Evolutionary conservation across 768 basidiomycete genomes (phyloP).

Genomic region (Rhizopogon vulgaris): DNA sequence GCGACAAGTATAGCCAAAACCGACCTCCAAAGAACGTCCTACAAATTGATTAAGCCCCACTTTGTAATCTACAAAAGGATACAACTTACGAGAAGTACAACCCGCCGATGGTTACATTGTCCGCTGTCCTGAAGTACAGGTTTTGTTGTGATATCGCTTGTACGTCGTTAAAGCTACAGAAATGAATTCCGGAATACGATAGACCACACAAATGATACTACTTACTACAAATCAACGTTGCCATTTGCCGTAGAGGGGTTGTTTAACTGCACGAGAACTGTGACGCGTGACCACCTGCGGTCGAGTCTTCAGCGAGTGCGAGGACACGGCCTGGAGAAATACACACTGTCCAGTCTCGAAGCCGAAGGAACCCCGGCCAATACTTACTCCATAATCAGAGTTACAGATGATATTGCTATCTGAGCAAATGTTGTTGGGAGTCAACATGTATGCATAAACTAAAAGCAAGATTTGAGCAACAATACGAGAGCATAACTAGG

Average conservation of each 20-base stretch:
- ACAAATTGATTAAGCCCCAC: background rate
- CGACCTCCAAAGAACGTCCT: conserved; percentile 82
- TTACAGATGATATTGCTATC: conserved; percentile 57
- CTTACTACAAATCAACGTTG: conserved; percentile 62
- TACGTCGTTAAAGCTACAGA: conserved; percentile 59
- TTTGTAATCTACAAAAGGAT: background rate
- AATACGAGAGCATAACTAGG: background rate
- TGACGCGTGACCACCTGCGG: conserved; percentile 60
- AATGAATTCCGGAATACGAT: background rate
- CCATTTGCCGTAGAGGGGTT: conserved; percentile 70
- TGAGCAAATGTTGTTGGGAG: conserved; percentile 53
- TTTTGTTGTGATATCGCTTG: conserved; percentile 53
- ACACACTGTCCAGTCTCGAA: conserved; percentile 61
- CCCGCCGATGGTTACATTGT: conserved; percentile 53
- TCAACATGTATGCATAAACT: conserved; percentile 82
- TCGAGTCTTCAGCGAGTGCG: background rate
- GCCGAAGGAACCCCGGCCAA: conserved; percentile 59
- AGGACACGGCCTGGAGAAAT: conserved; percentile 3
- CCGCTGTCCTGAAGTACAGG: conserved; percentile 56
- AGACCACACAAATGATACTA: conserved; percentile 5
- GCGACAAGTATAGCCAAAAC: background rate
- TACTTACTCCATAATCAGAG: conserved; percentile 70
- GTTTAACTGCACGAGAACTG: conserved; percentile 77
- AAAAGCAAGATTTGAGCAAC: conserved; percentile 3
- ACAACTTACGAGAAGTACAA: conserved; percentile 69